Evolutionary conservation across 352 stramenopile species (phyloP).

Genomic region (Plasmopara halstedii): DNA sequence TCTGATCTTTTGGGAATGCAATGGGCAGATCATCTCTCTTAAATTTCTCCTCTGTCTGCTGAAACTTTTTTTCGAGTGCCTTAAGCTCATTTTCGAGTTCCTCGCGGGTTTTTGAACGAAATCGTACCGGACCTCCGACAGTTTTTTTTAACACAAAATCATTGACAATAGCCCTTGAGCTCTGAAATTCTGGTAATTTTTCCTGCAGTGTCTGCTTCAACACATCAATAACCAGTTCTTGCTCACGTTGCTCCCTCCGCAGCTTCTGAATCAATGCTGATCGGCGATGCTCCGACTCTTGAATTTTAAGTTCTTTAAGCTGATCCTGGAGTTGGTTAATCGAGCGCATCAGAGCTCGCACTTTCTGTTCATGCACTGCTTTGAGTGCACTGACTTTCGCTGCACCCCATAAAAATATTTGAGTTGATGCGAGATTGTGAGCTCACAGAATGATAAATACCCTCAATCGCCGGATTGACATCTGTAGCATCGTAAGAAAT

Average conservation of each 20-base stretch:
- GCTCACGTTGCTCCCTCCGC: slow-evolving; percentile 62
- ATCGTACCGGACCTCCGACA: slow-evolving; percentile 64
- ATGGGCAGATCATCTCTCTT: slow-evolving; percentile 39
- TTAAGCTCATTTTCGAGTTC: slow-evolving; percentile 82
- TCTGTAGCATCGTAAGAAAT: slow-evolving; percentile 21
- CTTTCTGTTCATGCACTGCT: slow-evolving; percentile 59
- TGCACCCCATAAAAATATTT: slow-evolving; percentile 3
- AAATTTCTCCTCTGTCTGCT: slow-evolving; percentile 48
- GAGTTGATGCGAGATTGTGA: too few relatives aligned
- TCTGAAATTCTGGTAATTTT: slow-evolving; percentile 57
- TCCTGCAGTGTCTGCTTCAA: slow-evolving; percentile 70
- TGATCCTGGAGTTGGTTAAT: slow-evolving; percentile 80
- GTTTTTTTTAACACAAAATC: slow-evolving; percentile 83
- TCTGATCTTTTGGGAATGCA: slow-evolving; percentile 26
- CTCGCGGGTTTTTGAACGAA: slow-evolving; percentile 79
- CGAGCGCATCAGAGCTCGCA: slow-evolving; percentile 80
- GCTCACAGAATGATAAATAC: slow-evolving; percentile 3
- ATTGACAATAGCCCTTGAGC: slow-evolving; percentile 60
- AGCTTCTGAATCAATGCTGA: slow-evolving; percentile 82
- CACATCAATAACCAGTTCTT: slow-evolving; percentile 80
- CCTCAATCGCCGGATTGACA: slow-evolving; percentile 37
- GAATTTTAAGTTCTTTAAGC: slow-evolving; percentile 54
- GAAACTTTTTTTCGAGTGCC: slow-evolving; percentile 64
- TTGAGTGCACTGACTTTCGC: slow-evolving; percentile 66
- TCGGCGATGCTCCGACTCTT: slow-evolving; percentile 82